Conservation (phyloP, 768 basidiomycete species). For the Russula earlei region DNA sequence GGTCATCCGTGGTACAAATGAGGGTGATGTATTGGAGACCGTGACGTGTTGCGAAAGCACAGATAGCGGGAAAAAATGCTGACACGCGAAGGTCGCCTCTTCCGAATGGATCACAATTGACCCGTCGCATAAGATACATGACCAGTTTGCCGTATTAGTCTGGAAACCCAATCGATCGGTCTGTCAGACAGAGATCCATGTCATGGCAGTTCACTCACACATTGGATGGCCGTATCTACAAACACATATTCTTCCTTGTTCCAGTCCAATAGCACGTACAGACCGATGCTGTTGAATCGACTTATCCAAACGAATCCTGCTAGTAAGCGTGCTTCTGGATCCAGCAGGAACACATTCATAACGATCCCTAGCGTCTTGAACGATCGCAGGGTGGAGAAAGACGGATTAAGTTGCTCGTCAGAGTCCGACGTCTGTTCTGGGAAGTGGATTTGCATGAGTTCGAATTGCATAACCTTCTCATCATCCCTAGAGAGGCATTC, state of each 20-base stretch:
- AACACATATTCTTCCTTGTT: slow-evolving; percentile 56
- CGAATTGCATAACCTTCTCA: slow-evolving; percentile 57
- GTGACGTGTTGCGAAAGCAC: slow-evolving; percentile 27
- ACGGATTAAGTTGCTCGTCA: slow-evolving; percentile 26
- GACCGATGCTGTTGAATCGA: slow-evolving; percentile 42
- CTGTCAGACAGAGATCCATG: not conserved
- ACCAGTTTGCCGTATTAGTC: slow-evolving; percentile 67
- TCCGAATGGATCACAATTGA: slow-evolving; percentile 70
- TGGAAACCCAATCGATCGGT: slow-evolving; percentile 22
- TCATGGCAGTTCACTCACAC: slow-evolving; percentile 38
- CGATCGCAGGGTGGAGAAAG: slow-evolving; percentile 49
- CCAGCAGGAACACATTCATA: slow-evolving; percentile 70
- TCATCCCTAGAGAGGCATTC: slow-evolving; percentile 29
- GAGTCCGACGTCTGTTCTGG: slow-evolving; percentile 27
- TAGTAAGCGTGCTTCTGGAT: slow-evolving; percentile 48
- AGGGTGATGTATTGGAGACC: slow-evolving; percentile 10
- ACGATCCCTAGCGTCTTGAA: slow-evolving; percentile 60
- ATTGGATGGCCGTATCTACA: slow-evolving; percentile 64
- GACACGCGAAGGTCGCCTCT: slow-evolving; percentile 53
- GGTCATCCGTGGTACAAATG: slow-evolving; percentile 22
- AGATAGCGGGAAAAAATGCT: slow-evolving; percentile 56
- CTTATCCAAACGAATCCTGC: slow-evolving; percentile 66
- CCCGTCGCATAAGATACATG: slow-evolving; percentile 56
- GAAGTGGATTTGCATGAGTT: slow-evolving; percentile 59
- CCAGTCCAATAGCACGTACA: slow-evolving; percentile 63